Evolutionary conservation across 2,329 filamentous ascomycete species (phyloP).

Genomic region (Lomentospora prolificans): DNA sequence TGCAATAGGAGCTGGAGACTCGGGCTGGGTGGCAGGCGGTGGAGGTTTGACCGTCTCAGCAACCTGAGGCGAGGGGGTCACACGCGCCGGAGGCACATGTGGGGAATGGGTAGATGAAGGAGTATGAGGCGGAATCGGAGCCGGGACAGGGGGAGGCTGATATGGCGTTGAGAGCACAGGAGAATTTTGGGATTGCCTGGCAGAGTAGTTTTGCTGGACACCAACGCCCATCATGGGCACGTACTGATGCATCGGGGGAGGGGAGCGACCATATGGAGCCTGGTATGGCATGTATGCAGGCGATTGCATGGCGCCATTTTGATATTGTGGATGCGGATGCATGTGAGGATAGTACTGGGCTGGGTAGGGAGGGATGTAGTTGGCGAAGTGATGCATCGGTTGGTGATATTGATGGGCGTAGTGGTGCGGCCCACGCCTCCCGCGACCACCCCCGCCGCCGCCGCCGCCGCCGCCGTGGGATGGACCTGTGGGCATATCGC

Average conservation of each 20-base stretch:
- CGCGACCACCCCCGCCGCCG: conserved; percentile 4
- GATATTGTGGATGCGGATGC: conserved; percentile 42
- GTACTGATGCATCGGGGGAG: conserved; percentile 45
- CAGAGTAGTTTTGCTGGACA: conserved; percentile 36
- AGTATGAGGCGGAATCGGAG: conserved; percentile 36
- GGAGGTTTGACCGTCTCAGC: conserved; percentile 3
- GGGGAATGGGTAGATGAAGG: conserved; percentile 38
- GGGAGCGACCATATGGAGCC: conserved; percentile 34
- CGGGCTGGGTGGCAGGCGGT: background rate
- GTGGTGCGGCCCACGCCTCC: conserved; percentile 3
- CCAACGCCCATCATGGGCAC: conserved; percentile 39
- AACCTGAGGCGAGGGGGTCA: conserved; percentile 4
- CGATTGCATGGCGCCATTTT: conserved; percentile 36
- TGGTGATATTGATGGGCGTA: conserved; percentile 20
- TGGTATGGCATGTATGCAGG: conserved; percentile 39
- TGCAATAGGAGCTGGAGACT: background rate
- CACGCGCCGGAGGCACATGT: background rate
- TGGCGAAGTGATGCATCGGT: conserved; percentile 23
- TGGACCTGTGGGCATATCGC: conserved; percentile 9
- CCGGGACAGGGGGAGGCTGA: conserved; percentile 38
- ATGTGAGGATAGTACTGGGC: conserved; percentile 6
- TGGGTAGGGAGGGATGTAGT: conserved; percentile 27
- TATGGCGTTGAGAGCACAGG: conserved; percentile 47
- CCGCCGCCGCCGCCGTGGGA: conserved; percentile 6
- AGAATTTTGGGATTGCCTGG: conserved; percentile 35